Base-by-base conservation (phyloP, 805 yeast species). In the Hanseniaspora meyeri region DNA sequence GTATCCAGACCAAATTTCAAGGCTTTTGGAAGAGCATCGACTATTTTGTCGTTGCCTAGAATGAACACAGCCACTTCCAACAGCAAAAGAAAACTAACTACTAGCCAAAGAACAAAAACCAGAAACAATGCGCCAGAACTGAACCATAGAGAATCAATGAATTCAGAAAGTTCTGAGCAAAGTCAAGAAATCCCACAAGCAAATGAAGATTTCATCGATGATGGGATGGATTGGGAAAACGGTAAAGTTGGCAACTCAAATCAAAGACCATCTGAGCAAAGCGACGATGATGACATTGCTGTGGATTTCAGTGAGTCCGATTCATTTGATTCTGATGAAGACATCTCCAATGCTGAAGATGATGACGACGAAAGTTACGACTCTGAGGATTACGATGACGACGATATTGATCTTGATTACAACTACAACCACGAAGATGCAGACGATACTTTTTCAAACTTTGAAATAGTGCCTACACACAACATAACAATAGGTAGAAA, bases 401-500 rank as follows among this genome's bases (percentile, higher is more conserved):
- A 60, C 11, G 58, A 57, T 17, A 59, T 47, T 1, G 57, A 39
- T 20, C 47, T 36, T 24, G 59, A 51, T 27, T 49, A 47, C 36
- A 49, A 49, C 6, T 47, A 50, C 34, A 54, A 39, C 16, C 17
- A 48, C 37, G 51, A 39, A 19, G 43, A 50, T 14, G 45, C 16
- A 16, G 58, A 46, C 9, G 38, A 37, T 27, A 58, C 57, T 16
- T 52, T 47, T 63, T 14, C 66, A 72, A 52, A 62, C 66, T 6
- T 74, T 76, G 75, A 78, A 82, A 34, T 71, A 82, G 0, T 80
- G 78, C 58, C 93, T 90, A 97, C 0, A 89, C 95, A 87, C 78
- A 77, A 36, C 97, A 97, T 2, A 86, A 93, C 31, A 6, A 77
- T 93, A 38, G 97, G 96, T 11, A 78, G 97, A 68, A 93, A 93